phyloP scores from a whole-genome alignment of 2,329 filamentous ascomycete species.

The Fusarium subglutinans region DNA sequence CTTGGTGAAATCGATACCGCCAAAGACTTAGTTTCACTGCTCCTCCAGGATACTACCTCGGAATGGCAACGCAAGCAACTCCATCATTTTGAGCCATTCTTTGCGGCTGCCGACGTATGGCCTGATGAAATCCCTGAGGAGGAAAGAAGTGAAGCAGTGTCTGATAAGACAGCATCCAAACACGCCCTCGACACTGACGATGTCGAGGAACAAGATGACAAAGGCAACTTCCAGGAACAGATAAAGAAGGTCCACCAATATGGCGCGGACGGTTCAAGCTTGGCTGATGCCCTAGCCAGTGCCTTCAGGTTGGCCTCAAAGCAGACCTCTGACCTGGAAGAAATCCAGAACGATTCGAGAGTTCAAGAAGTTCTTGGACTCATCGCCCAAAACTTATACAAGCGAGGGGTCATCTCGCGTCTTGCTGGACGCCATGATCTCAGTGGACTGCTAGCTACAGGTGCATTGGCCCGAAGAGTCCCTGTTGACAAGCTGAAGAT shows the following conservation, averaged over 20 bases:
- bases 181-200: neutral
- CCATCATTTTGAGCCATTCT: slow-evolving; percentile 15
- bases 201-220: neutral
- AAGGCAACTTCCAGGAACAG: neutral
- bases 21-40: slow-evolving; percentile 21
- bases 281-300: slow-evolving; percentile 7
- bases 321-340: slow-evolving; percentile 1
- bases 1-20: slow-evolving; percentile 23
- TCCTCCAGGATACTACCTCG: slow-evolving; percentile 27
- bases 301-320: slow-evolving; percentile 13
- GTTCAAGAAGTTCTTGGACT: slow-evolving; percentile 18
- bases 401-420: neutral
- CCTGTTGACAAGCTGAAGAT: slow-evolving; percentile 18
- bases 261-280: neutral
- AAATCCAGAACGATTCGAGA: slow-evolving; percentile 1
- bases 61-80: slow-evolving; percentile 24
- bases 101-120: slow-evolving; percentile 25
- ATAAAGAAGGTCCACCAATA: neutral
- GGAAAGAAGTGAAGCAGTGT: neutral
- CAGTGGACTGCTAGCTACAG: slow-evolving; percentile 18
- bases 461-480: slow-evolving; percentile 23
- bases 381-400: slow-evolving; percentile 5
- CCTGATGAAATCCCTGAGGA: slow-evolving; percentile 20
- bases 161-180: neutral
- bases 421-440: slow-evolving; percentile 4